Base-by-base conservation (phyloP, 352 stramenopile species). In the Phytopythium oedochilum region DNA sequence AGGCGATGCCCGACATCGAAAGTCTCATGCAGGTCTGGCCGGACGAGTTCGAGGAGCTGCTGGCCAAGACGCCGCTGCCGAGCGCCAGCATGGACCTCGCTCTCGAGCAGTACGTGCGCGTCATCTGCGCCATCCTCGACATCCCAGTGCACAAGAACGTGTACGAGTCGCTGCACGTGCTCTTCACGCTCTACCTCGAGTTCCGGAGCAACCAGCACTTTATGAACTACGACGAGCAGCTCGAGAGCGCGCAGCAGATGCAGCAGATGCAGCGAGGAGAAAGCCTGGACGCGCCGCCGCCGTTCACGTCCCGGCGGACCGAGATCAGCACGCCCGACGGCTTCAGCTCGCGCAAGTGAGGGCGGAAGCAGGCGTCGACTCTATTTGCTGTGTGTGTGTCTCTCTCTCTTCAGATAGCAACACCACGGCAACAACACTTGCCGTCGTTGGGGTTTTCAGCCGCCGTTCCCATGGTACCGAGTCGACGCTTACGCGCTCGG, bases 61-160 rank as follows among this genome's bases (percentile, higher is more conserved):
- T 92, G 49, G 61, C 63, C 58, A 90, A 95, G 56, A 82, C 71
- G n/a, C 68, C 66, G 22, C 46, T 94, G 25, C 88, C 88, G 11
- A 68, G 69, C 20, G 81, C 87, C 3, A 79, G 97, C 18, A 68
- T 98, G 38, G 95, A 98, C 57, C 80, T 98, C 63, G 75, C 71
- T 6, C 64, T 98, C 8, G 89, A 97, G 63, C 92, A 98, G 54
- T 98, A 98, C 73, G 83, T 90, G 23, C 73, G 86, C 40, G 73
- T 98, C 40, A 74, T 97, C 43, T 98, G 95, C 52, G 87, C 93
- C 8, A 74, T 98, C 38, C 69, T 98, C 26, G 96, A 98, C 56
- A 97, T 99, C 51, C 96, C 96, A 0, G 83, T 98, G 48, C 88
- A 98, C 77, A 93, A 94, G 68, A 96, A 95, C 64, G 76, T 98